These are phyloP conservation scores for Periconia sp. DNA, from an alignment of 2,329 filamentous ascomycete genomes.

Conservation along the genomic window DNA sequence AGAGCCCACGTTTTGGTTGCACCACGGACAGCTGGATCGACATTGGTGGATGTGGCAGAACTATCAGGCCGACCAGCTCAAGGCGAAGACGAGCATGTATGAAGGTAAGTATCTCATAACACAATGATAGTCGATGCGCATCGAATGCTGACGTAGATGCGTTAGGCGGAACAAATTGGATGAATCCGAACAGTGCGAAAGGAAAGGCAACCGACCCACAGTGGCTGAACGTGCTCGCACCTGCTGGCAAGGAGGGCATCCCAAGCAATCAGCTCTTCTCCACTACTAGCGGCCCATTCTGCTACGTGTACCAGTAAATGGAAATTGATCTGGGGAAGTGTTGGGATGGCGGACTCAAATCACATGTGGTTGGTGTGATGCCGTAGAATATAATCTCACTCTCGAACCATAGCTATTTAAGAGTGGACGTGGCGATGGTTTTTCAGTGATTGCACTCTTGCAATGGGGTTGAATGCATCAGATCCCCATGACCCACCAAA, in stretches of 20 bases:
- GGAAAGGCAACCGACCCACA: constrained; percentile 42
- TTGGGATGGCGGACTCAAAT: too few species aligned
- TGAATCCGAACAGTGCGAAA: constrained; percentile 48
- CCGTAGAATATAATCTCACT: too few species aligned
- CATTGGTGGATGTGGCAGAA: constrained; percentile 60
- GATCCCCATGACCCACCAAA: too few species aligned
- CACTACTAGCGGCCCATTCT: constrained; percentile 39
- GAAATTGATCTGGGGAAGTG: too few species aligned
- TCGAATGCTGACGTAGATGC: not conserved
- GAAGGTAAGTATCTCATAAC: constrained; percentile 31
- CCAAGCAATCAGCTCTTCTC: constrained; percentile 34
- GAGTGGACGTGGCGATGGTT: too few species aligned
- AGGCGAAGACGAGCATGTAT: constrained; percentile 37
- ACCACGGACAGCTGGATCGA: constrained; percentile 56
- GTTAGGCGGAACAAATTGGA: constrained; percentile 49
- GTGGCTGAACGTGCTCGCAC: constrained; percentile 32
- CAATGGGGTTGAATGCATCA: too few species aligned
- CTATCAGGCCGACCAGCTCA: constrained; percentile 37
- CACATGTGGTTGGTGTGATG: too few species aligned
- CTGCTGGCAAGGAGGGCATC: constrained; percentile 27
- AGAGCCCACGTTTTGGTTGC: constrained; percentile 56
- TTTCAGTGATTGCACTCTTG: too few species aligned
- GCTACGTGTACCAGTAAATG: constrained; percentile 37
- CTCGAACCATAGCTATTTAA: too few species aligned
- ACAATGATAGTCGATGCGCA: not conserved